A percentile compares a stretch with the other conserved stretches of the same genome.
Conservation (phyloP, 164 flowering plant species). For the Chimonanthus salicifolius region DNA sequence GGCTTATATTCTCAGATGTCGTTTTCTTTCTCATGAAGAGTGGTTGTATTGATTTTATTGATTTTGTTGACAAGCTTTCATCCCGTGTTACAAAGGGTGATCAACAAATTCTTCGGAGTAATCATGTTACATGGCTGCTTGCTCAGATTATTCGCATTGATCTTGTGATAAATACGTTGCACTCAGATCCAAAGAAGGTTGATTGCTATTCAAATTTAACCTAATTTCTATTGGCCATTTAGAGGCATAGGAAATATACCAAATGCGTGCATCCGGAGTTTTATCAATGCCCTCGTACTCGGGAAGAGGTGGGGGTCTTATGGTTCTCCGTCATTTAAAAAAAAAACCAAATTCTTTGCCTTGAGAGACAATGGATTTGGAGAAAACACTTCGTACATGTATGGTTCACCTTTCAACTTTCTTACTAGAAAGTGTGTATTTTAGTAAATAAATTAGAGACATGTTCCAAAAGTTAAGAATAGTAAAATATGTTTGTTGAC, state of each 20-base stretch:
- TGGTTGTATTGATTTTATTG: constrained; percentile 96
- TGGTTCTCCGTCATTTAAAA: no score
- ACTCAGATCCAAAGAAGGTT: constrained; percentile 85
- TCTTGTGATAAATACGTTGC: constrained; percentile 84
- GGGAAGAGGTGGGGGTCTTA: no score
- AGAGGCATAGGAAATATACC: neutral
- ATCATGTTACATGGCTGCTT: constrained; percentile 95
- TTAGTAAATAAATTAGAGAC: no score
- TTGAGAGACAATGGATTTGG: no score
- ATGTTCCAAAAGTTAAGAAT: no score
- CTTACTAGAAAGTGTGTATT: no score
- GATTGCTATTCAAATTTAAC: neutral
- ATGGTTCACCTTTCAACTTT: no score
- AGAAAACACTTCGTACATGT: no score
- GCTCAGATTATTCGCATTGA: constrained; percentile 87
- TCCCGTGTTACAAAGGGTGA: constrained; percentile 57
- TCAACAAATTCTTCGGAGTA: constrained; percentile 68
- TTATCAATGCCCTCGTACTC: no score
- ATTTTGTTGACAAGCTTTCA: constrained; percentile 90
- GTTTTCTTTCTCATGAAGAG: constrained; percentile 84
- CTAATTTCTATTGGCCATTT: neutral
- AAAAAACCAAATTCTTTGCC: no score
- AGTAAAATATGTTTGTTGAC: no score
- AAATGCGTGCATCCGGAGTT: no score
- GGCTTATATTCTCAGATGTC: constrained; percentile 90